Evolutionary conservation across 2,329 filamentous ascomycete species (phyloP).

Genomic region (Ambrosiella cleistominuta): DNA sequence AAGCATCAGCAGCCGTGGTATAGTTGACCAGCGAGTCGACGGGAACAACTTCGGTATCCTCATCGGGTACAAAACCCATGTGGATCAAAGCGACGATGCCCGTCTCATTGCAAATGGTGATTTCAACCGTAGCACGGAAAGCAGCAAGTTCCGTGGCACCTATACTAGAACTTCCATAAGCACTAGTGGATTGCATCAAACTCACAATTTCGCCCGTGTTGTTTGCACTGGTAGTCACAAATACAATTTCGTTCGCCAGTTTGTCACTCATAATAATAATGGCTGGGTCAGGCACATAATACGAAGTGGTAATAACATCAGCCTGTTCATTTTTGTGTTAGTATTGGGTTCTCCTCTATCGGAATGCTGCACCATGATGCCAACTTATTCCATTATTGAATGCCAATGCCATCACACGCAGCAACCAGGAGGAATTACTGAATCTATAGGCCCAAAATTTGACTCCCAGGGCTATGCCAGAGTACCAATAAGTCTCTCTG

Average conservation of each 20-base stretch:
- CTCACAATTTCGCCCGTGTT: constrained; percentile 28
- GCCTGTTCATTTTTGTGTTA: background rate
- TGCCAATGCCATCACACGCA: constrained; percentile 15
- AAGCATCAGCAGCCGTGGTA: no score
- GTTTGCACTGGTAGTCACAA: constrained; percentile 32
- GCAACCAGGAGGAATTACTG: constrained; percentile 20
- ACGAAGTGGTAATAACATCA: background rate
- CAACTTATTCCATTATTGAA: constrained; percentile 20
- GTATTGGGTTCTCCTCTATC: no score
- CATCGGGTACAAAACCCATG: no score
- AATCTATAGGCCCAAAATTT: constrained; percentile 14
- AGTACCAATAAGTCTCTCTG: constrained; percentile 9
- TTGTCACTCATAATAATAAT: constrained; percentile 25
- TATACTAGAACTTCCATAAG: no score
- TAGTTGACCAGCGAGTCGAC: no score
- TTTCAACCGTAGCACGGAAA: background rate
- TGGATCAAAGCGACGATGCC: no score
- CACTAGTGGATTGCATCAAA: background rate
- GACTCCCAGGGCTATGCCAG: constrained; percentile 17
- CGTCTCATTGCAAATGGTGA: background rate
- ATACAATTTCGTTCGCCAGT: constrained; percentile 27
- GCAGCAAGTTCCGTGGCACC: no score
- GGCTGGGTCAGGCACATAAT: constrained; percentile 22
- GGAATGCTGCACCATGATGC: no score
- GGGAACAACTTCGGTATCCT: background rate